phyloP scores from a whole-genome alignment of 257 asterid species.

The Solanum peruvianum region DNA sequence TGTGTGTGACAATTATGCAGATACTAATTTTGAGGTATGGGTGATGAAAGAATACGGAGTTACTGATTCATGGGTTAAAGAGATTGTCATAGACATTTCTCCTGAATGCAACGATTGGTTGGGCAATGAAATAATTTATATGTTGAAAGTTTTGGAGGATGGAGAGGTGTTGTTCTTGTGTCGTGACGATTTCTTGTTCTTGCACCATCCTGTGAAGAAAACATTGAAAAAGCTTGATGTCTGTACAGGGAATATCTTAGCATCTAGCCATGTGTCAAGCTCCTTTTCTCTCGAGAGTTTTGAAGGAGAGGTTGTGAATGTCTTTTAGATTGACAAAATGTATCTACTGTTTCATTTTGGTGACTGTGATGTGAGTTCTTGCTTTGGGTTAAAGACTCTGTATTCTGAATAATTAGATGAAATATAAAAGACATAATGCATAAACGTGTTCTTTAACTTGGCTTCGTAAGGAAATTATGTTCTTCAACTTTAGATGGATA shows the following conservation, averaged over 20 bases:
- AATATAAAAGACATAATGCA: no score
- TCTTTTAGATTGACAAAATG: not conserved
- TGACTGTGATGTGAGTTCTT: not conserved
- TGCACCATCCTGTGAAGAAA: not conserved
- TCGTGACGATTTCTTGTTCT: slow-evolving; percentile 18
- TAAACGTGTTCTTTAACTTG: no score
- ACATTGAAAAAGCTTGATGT: not conserved
- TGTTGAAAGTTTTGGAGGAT: slow-evolving; percentile 18
- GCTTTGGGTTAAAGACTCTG: not conserved
- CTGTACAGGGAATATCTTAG: not conserved
- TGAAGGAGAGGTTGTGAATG: not conserved
- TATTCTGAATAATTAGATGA: not conserved
- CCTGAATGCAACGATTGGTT: slow-evolving; percentile 10
- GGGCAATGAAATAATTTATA: slow-evolving; percentile 16
- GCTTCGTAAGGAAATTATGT: no score
- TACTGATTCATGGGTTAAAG: slow-evolving; percentile 26
- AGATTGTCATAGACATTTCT: slow-evolving; percentile 19
- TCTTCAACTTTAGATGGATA: no score
- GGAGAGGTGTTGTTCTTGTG: slow-evolving; percentile 34
- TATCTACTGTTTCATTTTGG: not conserved
- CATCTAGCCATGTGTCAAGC: not conserved
- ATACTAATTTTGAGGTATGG: slow-evolving; percentile 25
- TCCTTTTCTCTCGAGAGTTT: not conserved
- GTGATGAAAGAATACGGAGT: slow-evolving; percentile 43
- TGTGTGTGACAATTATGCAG: slow-evolving; percentile 23